Evolutionary conservation across 495 filamentous ascomycete species (phyloP).

Genomic region (Aspergillus baeticus): DNA sequence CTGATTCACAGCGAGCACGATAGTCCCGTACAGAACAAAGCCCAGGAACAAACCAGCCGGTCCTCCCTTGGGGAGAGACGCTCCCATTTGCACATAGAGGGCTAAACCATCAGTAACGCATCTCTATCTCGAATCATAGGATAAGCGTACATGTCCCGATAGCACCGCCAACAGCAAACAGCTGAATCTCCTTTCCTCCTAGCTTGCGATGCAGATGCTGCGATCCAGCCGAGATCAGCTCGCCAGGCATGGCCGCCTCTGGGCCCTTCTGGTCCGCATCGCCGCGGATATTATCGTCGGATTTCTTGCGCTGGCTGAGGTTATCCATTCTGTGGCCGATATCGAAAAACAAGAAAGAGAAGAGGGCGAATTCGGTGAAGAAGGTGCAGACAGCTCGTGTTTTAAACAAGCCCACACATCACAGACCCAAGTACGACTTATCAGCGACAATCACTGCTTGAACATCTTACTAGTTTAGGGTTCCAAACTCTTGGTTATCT

Average conservation of each 20-base stretch:
- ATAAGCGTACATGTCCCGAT: constrained; percentile 60
- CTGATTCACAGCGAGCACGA: constrained; percentile 32
- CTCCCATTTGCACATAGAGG: constrained; percentile 71
- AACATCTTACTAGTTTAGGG: too few relatives aligned
- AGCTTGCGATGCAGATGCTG: constrained; percentile 50
- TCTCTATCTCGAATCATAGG: not conserved
- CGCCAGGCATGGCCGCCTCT: not conserved
- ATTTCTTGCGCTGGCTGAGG: not conserved
- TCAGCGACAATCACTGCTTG: too few relatives aligned
- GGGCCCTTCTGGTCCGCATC: not conserved
- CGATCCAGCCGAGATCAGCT: constrained; percentile 27
- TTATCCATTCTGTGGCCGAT: not conserved
- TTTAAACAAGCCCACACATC: too few relatives aligned
- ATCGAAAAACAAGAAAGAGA: too few relatives aligned
- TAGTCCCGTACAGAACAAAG: constrained; percentile 49
- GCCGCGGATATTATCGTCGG: not conserved
- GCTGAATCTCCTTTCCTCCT: constrained; percentile 60
- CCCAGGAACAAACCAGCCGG: constrained; percentile 71
- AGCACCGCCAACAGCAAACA: constrained; percentile 70
- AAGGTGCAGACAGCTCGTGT: too few relatives aligned
- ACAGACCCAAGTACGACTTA: too few relatives aligned
- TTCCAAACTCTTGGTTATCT: too few relatives aligned
- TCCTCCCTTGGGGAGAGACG: constrained; percentile 64
- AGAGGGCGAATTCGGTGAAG: too few relatives aligned
- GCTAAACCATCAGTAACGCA: constrained; percentile 28